A percentile compares a stretch with the other conserved stretches of the same genome.
Conservation (phyloP, 2,329 filamentous ascomycete species). For the Xenoacremonium recifei region DNA sequence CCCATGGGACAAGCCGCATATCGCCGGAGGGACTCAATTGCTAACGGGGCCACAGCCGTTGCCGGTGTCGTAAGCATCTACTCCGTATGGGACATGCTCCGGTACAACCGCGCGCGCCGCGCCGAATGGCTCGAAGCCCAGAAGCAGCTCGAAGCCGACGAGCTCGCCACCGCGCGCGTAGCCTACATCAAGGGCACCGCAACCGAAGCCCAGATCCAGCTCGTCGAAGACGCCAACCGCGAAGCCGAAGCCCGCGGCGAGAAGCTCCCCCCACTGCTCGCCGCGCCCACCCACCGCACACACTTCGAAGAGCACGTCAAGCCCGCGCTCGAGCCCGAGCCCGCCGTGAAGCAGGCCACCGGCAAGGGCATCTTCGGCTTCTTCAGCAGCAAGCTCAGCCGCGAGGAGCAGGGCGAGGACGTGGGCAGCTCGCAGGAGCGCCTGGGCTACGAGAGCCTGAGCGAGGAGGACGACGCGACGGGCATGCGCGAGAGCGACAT, state of each 20-base stretch:
- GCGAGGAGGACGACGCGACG: slow-evolving; percentile 21
- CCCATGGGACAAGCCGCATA: slow-evolving; percentile 1
- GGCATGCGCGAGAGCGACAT: slow-evolving; percentile 14
- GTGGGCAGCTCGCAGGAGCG: slow-evolving; percentile 14
- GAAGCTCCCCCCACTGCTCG: slow-evolving; percentile 51
- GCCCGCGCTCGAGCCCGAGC: slow-evolving; percentile 26
- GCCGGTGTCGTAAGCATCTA: slow-evolving; percentile 56
- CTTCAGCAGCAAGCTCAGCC: slow-evolving; percentile 30
- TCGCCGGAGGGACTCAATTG: not conserved
- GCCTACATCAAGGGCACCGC: slow-evolving; percentile 60
- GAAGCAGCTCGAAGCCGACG: slow-evolving; percentile 51
- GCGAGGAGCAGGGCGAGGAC: slow-evolving; percentile 20
- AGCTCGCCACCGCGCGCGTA: slow-evolving; percentile 55
- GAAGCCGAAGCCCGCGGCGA: slow-evolving; percentile 44
- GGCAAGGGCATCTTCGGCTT: slow-evolving; percentile 37
- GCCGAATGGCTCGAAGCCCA: slow-evolving; percentile 57
- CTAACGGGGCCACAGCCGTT: slow-evolving; percentile 40
- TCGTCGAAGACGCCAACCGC: slow-evolving; percentile 57
- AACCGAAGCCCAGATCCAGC: slow-evolving; percentile 52
- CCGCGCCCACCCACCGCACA: slow-evolving; percentile 39
- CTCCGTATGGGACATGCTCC: slow-evolving; percentile 61
- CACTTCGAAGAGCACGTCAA: slow-evolving; percentile 35
- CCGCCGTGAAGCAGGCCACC: slow-evolving; percentile 15
- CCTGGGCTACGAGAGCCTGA: slow-evolving; percentile 17
- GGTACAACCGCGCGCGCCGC: slow-evolving; percentile 59